phyloP scores from a whole-genome alignment of 371 early-diverging fungal species.

The Encephalitozoon romaleae region DNA sequence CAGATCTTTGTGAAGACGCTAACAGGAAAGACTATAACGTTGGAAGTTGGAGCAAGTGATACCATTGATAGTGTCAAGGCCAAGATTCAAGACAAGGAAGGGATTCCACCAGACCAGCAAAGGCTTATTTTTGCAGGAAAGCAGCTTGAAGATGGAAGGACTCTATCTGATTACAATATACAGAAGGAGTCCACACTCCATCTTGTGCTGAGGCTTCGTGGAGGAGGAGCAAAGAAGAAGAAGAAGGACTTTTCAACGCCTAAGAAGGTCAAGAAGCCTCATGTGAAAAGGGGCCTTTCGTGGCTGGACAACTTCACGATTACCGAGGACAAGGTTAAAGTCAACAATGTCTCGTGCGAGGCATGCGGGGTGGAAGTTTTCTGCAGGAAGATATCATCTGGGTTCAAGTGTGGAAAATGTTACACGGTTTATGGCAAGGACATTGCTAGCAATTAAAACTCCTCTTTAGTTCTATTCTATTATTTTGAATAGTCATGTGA shows the following conservation, averaged over 20 bases:
- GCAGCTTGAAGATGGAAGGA: constrained; percentile 80
- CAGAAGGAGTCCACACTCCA: constrained; percentile 94
- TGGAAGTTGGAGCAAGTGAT: constrained; percentile 88
- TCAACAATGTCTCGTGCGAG: constrained; percentile 82
- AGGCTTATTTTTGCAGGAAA: constrained; percentile 98
- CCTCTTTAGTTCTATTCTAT: neutral
- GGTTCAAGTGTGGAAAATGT: constrained; percentile 48
- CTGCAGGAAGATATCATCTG: constrained; percentile 71
- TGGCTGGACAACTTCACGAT: constrained; percentile 84
- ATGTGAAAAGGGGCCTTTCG: constrained; percentile 74
- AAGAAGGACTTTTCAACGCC: constrained; percentile 60
- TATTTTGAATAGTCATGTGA: neutral
- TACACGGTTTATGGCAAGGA: neutral
- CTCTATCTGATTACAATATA: constrained; percentile 67
- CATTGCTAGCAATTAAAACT: neutral
- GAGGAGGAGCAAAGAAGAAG: constrained; percentile 73
- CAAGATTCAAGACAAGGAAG: constrained; percentile 96
- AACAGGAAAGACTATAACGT: constrained; percentile 90
- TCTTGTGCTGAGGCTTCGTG: constrained; percentile 87
- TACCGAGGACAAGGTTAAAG: constrained; percentile 79
- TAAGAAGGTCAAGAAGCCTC: constrained; percentile 52
- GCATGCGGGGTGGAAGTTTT: constrained; percentile 94
- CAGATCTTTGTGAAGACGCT: constrained; percentile 93
- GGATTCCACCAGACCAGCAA: constrained; percentile 98
- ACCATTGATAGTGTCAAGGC: constrained; percentile 85